These are phyloP conservation scores for Naematelia encephala DNA, from an alignment of 768 basidiomycete genomes.

Conservation along the genomic window DNA sequence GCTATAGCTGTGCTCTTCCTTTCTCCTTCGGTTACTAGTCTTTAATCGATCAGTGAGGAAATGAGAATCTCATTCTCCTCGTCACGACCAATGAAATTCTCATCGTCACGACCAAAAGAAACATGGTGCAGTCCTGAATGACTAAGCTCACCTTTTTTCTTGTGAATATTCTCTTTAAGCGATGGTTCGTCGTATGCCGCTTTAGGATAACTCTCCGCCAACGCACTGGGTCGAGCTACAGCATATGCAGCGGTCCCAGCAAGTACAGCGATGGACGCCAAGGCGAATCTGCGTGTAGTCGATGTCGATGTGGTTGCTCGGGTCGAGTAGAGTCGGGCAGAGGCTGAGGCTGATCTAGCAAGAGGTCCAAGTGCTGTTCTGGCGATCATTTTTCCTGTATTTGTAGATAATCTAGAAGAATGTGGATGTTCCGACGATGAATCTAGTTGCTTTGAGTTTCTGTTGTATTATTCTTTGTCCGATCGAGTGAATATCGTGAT, in stretches of 20 bases:
- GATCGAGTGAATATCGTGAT: too few species aligned
- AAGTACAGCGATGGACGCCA: conserved; percentile 11
- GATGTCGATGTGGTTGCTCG: conserved; percentile 9
- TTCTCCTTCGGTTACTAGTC: too few species aligned
- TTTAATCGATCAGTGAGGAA: too few species aligned
- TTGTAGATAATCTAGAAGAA: background rate
- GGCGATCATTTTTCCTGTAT: background rate
- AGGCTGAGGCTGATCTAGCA: too few species aligned
- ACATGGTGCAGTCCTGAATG: too few species aligned
- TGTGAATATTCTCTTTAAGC: conserved; percentile 29
- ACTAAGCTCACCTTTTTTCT: conserved; percentile 11
- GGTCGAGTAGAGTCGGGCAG: background rate
- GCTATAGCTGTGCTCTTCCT: too few species aligned
- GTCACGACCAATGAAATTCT: too few species aligned
- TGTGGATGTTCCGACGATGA: too few species aligned
- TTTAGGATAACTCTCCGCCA: background rate
- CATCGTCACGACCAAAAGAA: too few species aligned
- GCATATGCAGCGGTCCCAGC: conserved; percentile 9
- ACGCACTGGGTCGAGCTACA: conserved; percentile 9
- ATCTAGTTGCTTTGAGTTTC: too few species aligned
- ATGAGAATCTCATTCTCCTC: too few species aligned
- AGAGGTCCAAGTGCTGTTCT: background rate
- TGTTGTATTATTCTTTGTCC: too few species aligned
- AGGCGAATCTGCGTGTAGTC: conserved; percentile 2
- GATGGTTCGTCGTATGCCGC: background rate